These are phyloP conservation scores for Euclidium syriacum DNA, from an alignment of 345 rosid genomes.

Conservation along the genomic window DNA sequence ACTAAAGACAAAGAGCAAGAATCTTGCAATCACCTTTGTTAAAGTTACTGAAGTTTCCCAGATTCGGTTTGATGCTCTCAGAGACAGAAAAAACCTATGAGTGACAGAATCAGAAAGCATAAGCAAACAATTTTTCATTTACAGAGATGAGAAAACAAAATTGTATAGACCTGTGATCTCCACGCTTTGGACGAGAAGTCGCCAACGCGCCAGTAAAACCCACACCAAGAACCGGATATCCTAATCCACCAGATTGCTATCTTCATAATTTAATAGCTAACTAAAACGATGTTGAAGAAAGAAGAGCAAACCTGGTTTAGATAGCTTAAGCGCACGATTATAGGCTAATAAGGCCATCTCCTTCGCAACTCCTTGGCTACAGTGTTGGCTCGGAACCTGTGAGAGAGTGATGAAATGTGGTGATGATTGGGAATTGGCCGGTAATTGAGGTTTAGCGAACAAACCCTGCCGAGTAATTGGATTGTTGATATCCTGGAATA, in stretches of 20 bases:
- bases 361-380: conserved; percentile 52
- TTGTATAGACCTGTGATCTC: conserved; percentile 94
- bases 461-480: conserved; percentile 74
- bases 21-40: conserved; percentile 68
- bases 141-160: no score
- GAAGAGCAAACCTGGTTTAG: conserved; percentile 84
- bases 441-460: not conserved
- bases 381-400: conserved; percentile 64
- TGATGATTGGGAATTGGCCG: no score
- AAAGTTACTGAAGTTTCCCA: conserved; percentile 64
- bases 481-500: conserved; percentile 59
- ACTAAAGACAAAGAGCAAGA: not conserved
- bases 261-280: no score
- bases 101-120: no score
- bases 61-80: conserved; percentile 58
- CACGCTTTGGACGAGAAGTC: conserved; percentile 55
- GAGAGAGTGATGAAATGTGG: no score
- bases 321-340: conserved; percentile 83
- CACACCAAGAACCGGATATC: conserved; percentile 73
- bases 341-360: conserved; percentile 82
- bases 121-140: no score
- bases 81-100: conserved; percentile 72
- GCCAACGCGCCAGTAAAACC: conserved; percentile 84
- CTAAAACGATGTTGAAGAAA: no score
- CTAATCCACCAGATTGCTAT: conserved; percentile 42